Evolutionary conservation across 805 yeast species (phyloP), one percentile per base, ranked within the genome.

Genomic region (Schwanniomyces pseudopolymorphus): DNA sequence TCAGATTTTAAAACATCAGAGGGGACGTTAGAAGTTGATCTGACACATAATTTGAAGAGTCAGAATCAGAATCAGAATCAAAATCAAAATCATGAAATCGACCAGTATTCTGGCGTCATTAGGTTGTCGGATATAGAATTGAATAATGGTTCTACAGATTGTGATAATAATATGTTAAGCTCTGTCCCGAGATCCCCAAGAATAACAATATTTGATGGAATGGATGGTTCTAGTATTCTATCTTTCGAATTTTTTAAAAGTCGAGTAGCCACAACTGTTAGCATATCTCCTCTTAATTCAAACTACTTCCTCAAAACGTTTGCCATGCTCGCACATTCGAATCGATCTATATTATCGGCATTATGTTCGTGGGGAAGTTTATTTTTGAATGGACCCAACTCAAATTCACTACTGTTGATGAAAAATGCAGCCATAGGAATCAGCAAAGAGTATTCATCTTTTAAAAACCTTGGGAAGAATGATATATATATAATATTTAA

Each of bases 401-500:
- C 39, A 3, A 21, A 19, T 5, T 20, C 25, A 20, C 25, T 14
- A 2, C 25, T 21, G 25, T 36, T 20, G 16, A 19, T 36, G 39
- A 36, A 19, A 20, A 36, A 36, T 10, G 39, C 39, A 11, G 39
- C 25, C 3, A 11, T 21, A 20, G 24, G 24, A 14, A 31, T 31
- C 4, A 37, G 19, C 10, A 37, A 13, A 6, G 27, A 37, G 11
- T 37, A 37, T 31, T 58, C 3, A 52, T 47, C 27, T 38, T 55
- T 16, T 16, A 55, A n/a, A 33, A 60, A 13, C 56, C 52, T 13
- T 60, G 54, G 24, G 3, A 31, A 14, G 27, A 27, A 36, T 20
- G 58, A 54, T 40, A 39, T 48, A 17, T 57, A 58, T 41, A 43
- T 55, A 9, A 43, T 53, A 9, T 24, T 63, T 8, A 50, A 56